These are phyloP conservation scores for Hypoxylon sp. DNA, from an alignment of 2,329 filamentous ascomycete species.

Conservation along the genomic window DNA sequence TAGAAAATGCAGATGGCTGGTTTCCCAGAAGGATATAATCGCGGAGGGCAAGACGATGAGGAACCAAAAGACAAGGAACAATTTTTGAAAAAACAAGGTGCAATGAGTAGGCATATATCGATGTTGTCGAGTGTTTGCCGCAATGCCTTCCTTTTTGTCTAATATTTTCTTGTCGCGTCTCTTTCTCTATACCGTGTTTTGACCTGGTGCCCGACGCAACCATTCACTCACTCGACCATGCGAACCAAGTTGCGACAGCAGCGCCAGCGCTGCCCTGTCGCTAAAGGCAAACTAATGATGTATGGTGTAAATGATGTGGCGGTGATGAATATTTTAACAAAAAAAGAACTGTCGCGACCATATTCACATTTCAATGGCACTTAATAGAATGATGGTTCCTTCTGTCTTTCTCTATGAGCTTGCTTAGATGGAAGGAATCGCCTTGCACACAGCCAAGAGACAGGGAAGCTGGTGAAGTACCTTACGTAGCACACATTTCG, in stretches of 20 bases:
- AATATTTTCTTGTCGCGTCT: slow-evolving; percentile 2
- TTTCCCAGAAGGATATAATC: slow-evolving; percentile 11
- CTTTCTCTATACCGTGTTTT: not conserved
- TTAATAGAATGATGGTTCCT: not conserved
- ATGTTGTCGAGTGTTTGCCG: not conserved
- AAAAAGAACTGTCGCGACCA: slow-evolving; percentile 17
- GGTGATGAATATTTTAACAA: slow-evolving; percentile 13
- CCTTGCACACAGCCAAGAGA: not conserved
- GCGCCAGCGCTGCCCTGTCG: slow-evolving; percentile 33
- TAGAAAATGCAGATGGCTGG: slow-evolving; percentile 37
- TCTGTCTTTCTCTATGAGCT: not conserved
- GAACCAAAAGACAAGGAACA: not conserved
- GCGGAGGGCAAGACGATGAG: not conserved
- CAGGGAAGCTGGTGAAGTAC: slow-evolving; percentile 13
- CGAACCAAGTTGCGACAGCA: slow-evolving; percentile 32
- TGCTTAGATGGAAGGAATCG: slow-evolving; percentile 17
- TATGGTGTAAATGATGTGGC: not conserved
- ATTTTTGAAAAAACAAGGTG: slow-evolving; percentile 3
- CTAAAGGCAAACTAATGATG: slow-evolving; percentile 2
- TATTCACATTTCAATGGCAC: slow-evolving; percentile 31
- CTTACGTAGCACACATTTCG: slow-evolving; percentile 19
- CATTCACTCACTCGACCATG: slow-evolving; percentile 20
- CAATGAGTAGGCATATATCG: not conserved
- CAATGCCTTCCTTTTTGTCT: not conserved
- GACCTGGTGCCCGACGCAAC: slow-evolving; percentile 32